Conservation (phyloP, 1,284 basidiomycete species). For the Schizopora paradoxa region DNA sequence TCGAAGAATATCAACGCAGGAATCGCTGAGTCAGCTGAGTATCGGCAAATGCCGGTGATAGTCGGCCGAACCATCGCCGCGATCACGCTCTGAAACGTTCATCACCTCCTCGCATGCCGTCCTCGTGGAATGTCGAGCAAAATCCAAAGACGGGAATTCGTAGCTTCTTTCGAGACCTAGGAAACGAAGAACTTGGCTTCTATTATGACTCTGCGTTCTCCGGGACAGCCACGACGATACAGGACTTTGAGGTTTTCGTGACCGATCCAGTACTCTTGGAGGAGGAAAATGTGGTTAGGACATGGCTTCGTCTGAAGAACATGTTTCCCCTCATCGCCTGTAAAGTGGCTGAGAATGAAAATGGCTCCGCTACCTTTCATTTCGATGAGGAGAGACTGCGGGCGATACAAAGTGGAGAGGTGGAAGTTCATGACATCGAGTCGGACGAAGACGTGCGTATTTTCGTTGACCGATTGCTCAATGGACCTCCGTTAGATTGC, state of each 20-base stretch:
- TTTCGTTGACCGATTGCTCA: constrained; percentile 29
- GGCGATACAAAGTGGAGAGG: constrained; percentile 30
- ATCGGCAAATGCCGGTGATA: no score
- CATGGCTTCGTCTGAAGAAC: constrained; percentile 41
- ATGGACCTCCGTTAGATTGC: constrained; percentile 32
- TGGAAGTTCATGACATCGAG: constrained; percentile 24
- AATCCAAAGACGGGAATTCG: no score
- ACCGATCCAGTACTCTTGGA: constrained; percentile 12
- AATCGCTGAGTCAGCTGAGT: no score
- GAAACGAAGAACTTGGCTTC: constrained; percentile 38
- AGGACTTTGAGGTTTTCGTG: constrained; percentile 31
- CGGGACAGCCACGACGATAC: constrained; percentile 41
- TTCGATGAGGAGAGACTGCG: constrained; percentile 34
- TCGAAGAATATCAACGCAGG: no score
- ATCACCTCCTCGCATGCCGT: no score
- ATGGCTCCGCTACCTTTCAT: constrained; percentile 26
- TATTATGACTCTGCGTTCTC: constrained; percentile 40
- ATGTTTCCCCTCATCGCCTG: constrained; percentile 44
- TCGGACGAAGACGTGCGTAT: constrained; percentile 14
- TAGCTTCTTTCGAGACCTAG: constrained; percentile 40
- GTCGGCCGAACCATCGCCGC: no score
- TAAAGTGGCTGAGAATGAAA: constrained; percentile 28
- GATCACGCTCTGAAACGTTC: no score
- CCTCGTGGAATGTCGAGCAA: no score
- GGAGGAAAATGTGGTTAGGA: constrained; percentile 30